phyloP scores from a whole-genome alignment of 768 basidiomycete species.

The Chalciporus pseudorubinellus region DNA sequence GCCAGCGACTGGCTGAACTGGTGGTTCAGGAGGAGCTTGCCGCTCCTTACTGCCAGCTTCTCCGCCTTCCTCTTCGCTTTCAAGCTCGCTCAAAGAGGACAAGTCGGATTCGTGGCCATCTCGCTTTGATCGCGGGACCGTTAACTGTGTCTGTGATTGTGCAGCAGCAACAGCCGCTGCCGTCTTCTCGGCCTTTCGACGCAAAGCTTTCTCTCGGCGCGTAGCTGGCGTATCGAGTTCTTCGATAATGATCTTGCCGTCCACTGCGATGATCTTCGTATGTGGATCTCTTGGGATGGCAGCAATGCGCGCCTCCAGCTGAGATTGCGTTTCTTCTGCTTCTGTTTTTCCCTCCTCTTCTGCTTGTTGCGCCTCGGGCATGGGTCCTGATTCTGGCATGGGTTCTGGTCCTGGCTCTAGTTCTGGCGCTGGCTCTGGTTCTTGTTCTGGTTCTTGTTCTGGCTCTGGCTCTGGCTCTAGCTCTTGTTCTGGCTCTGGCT shows the following conservation, averaged over 20 bases:
- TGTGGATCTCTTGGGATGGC: constrained; percentile 29
- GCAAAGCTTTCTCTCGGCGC: constrained; percentile 54
- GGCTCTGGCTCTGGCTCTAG: not conserved
- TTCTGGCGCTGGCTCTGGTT: no score
- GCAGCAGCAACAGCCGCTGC: constrained; percentile 24
- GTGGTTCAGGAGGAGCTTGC: not conserved
- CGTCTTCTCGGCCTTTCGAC: constrained; percentile 41
- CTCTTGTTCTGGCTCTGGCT: not conserved
- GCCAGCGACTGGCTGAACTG: constrained; percentile 7
- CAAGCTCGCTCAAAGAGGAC: constrained; percentile 46
- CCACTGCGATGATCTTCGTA: constrained; percentile 33
- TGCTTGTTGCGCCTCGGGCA: not conserved
- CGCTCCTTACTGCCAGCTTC: constrained; percentile 6
- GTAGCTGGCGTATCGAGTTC: constrained; percentile 70
- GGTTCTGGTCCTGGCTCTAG: not conserved
- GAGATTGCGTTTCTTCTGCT: constrained; percentile 11
- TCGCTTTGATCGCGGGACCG: constrained; percentile 1
- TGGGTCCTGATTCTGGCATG: not conserved
- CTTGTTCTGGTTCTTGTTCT: not conserved
- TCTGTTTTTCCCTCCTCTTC: no score
- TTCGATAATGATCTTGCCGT: constrained; percentile 62
- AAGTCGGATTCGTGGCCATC: constrained; percentile 40
- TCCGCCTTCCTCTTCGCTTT: constrained; percentile 27
- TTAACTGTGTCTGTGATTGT: constrained; percentile 1
- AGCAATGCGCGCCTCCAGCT: constrained; percentile 28